phyloP scores from a whole-genome alignment of 306 rosid species.

The Quercus agrifolia region DNA sequence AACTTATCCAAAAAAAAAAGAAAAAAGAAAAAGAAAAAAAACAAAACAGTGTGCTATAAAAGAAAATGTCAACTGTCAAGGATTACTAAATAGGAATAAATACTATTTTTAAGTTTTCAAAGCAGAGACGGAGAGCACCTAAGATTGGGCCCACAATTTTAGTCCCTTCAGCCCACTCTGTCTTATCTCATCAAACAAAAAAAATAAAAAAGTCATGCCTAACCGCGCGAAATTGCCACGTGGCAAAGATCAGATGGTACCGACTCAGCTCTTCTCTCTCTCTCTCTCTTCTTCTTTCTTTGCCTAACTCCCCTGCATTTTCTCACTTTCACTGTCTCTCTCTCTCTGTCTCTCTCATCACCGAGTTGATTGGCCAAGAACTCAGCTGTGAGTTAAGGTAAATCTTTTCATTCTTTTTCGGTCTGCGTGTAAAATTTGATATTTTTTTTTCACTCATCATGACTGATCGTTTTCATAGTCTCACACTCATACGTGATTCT shows the following conservation, averaged over 20 bases:
- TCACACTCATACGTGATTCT: background rate
- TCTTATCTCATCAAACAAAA: conserved; percentile 24
- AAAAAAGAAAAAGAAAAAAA: too few relatives aligned
- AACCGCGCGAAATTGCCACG: conserved; percentile 35
- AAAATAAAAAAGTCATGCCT: background rate
- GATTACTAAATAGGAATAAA: too few relatives aligned
- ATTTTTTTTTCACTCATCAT: too few relatives aligned
- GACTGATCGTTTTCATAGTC: background rate
- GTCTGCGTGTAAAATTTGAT: too few relatives aligned
- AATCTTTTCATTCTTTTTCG: too few relatives aligned
- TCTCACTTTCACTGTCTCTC: background rate
- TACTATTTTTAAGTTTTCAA: too few relatives aligned
- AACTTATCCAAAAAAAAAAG: too few relatives aligned
- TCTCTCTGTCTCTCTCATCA: conserved; percentile 7
- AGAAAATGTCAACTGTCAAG: too few relatives aligned
- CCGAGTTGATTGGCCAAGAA: background rate
- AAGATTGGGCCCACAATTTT: conserved; percentile 37
- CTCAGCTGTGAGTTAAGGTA: background rate
- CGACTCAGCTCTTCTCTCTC: background rate
- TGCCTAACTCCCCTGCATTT: background rate
- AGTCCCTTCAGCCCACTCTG: background rate
- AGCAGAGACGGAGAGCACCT: background rate
- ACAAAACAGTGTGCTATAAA: too few relatives aligned
- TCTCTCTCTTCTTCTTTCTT: background rate
- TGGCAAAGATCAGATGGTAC: conserved; percentile 30